Base-by-base conservation (phyloP, 495 filamentous ascomycete genomes). In the Tuber microsphaerosporum region DNA sequence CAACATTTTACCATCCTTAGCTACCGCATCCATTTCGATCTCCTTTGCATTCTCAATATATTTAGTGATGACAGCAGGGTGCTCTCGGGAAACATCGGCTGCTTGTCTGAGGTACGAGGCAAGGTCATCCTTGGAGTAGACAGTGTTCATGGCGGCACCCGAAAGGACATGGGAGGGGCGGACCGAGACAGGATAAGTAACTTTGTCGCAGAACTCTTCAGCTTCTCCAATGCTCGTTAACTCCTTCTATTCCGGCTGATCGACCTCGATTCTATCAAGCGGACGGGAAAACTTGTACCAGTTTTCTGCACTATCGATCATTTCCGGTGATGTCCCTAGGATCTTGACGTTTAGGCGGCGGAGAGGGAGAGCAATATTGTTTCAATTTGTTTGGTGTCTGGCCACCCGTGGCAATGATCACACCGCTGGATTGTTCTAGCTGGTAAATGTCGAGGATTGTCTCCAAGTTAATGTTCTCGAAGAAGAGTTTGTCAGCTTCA, bases 251-350 rank as follows among this genome's bases (percentile, higher is more conserved):
- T 93, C 94, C 22, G 94, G 94, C 85, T 99, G 94, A 83, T 99
- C 94, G 61, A 99, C 94, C 75, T 90, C 93, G 83, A 99, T 97
- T 82, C 91, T 90, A 84, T 99, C 94, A 51, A 99, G 88, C 87
- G 97, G 97, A 82, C 93, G 91, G 73, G 94, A 97, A 86, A 99
- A 99, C 84, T 99, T 97, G 87, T 97, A 97, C 31, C 95, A 90
- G 84, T 99, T 99, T 85, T 99, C 95, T 17, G 95, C 95, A 45
- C 89, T 92, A 81, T 99, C 95, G 82, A 99, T 99, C 95, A 97
- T 97, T 84, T 99, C 94, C 43, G 95, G 95, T 0, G 94, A 97
- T 2, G 95, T 99, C 78, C 95, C 95, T 0, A 97, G 87, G 31
- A 99, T 91, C 84, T 92, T 93, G 80, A 97, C 92, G 69, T 97